Conservation (phyloP, 2,329 filamentous ascomycete genomes). For the Trichoderma sp. region DNA sequence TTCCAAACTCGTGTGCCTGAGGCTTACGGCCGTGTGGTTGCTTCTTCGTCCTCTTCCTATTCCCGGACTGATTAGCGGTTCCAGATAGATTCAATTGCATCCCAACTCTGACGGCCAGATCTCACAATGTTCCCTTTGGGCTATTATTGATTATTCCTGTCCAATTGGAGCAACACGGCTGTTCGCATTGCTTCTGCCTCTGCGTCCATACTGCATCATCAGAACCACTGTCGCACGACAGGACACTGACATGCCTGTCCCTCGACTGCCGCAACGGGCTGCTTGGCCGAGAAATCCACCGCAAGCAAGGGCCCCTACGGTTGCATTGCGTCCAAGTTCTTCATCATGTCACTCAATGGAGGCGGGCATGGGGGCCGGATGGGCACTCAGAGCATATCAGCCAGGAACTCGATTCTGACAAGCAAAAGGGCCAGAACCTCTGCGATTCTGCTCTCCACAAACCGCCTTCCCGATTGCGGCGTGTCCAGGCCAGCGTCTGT, state of each 20-base stretch:
- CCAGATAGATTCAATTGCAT: not conserved
- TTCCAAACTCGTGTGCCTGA: not conserved
- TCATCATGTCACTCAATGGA: not conserved
- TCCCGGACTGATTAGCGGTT: not conserved
- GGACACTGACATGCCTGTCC: not conserved
- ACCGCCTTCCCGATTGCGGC: not conserved
- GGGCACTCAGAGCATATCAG: not conserved
- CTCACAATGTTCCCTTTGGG: not conserved
- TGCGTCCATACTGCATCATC: too few species aligned
- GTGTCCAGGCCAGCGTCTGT: slow-evolving; percentile 2
- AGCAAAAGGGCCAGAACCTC: not conserved
- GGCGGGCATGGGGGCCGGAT: not conserved
- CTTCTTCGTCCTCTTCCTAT: not conserved
- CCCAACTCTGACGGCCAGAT: not conserved
- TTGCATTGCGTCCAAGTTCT: not conserved
- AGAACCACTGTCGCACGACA: not conserved
- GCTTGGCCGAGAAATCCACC: not conserved
- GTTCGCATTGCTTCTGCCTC: not conserved
- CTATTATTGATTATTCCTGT: too few species aligned
- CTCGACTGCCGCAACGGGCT: not conserved
- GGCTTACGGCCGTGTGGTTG: not conserved
- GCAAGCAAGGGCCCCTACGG: not conserved
- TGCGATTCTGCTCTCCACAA: not conserved
- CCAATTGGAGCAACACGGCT: too few species aligned
- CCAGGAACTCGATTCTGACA: not conserved